These are phyloP conservation scores for Euphorbia schlechtendalii DNA, from an alignment of 441 rosid genomes.

Conservation along the genomic window DNA sequence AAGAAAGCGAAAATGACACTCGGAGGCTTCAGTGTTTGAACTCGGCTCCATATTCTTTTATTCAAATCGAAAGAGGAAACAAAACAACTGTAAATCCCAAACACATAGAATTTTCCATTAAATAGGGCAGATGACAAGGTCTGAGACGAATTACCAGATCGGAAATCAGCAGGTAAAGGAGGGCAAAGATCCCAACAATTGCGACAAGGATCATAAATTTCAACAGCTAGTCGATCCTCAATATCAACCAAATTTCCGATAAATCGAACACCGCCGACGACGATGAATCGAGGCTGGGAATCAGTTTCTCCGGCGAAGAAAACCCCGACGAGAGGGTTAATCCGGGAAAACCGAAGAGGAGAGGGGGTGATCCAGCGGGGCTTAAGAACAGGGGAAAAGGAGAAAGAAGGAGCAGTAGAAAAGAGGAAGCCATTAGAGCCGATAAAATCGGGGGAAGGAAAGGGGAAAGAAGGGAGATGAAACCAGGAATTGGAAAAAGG, in stretches of 20 bases:
- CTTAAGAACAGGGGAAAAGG: conserved; percentile 48
- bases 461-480: conserved; percentile 36
- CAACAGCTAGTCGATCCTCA: conserved; percentile 63
- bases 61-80: conserved; percentile 55
- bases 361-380: conserved; percentile 44
- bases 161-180: conserved; percentile 67
- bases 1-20: conserved; percentile 59
- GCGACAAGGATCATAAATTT: conserved; percentile 46
- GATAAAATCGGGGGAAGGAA: conserved; percentile 28
- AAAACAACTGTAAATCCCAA: conserved; percentile 48
- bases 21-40: conserved; percentile 67
- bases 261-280: conserved; percentile 66
- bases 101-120: conserved; percentile 43
- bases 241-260: conserved; percentile 71
- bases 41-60: conserved; percentile 52
- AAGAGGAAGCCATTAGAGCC: conserved; percentile 61
- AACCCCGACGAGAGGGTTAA: conserved; percentile 63
- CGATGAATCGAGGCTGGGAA: conserved; percentile 30
- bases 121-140: conserved; percentile 59
- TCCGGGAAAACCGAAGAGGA: conserved; percentile 48
- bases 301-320: no score
- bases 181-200: conserved; percentile 65
- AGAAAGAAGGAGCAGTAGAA: conserved; percentile 57
- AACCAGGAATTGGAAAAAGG: conserved; percentile 65
- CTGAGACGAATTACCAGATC: conserved; percentile 46